Evolutionary conservation across 768 basidiomycete species (phyloP), one percentile per base, ranked within the genome.

Genomic region (Termitomyces sp.): DNA sequence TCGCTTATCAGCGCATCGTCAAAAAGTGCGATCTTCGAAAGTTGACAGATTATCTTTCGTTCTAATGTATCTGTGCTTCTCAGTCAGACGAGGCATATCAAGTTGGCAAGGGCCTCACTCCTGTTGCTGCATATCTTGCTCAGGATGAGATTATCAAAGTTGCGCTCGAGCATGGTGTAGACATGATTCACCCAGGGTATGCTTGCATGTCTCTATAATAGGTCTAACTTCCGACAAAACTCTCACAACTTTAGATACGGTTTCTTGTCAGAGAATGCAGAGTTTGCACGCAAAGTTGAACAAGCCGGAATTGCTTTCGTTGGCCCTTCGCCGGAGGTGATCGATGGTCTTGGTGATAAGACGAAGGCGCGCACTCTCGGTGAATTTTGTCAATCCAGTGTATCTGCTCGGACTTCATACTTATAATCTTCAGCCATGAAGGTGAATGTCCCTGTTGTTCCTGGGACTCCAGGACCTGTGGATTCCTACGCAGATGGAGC

Each of bases 131-230:
- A 10, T 99, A 99, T 73, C 89, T 99, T 62, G 88, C 95, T 2
- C 95, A 98, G 71, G 94, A 98, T 65, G 94, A 97, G 67, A 98
- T 99, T 73, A 94, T 99, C 74, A 78, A 86, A 62, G 88, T 94
- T 63, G 93, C 94, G n/a, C 81, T 98, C 45, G 95, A 98, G 73
- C 94, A 98, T 72, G 95, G 93, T 26, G 97, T 99, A 26, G 96
- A 98, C 71, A 98, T 99, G 97, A 98, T 99, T 69, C 97, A 98
- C 74, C 97, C 94, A 12, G 94, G 95, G 92, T 94, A 64, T 68
- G 79, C 72, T 51, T 44, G 24, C 34, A 47, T 10, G 48, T 55
- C 20, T 55, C 20, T 51, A 51, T 42, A 33, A 24, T 15, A 24
- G 20, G 10, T 26, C 15, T 20, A 20, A 29, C 33, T 28, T 13